These are phyloP conservation scores for Aspergillus cavernicola DNA, from an alignment of 495 filamentous ascomycete genomes.

Conservation along the genomic window DNA sequence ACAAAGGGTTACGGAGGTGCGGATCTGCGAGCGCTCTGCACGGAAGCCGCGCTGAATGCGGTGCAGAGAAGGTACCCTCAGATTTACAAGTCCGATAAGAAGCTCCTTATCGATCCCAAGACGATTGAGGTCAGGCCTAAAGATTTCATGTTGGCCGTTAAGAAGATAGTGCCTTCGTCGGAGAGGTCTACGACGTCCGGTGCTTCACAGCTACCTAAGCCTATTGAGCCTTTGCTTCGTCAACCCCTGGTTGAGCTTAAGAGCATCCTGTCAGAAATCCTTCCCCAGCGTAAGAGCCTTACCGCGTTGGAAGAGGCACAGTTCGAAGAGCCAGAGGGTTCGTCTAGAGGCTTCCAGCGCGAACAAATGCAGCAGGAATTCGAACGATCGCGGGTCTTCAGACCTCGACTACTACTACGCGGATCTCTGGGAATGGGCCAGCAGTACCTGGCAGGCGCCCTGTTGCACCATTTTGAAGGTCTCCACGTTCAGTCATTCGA, in stretches of 20 bases:
- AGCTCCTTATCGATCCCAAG: conserved; percentile 81
- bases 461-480: conserved; percentile 86
- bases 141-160: conserved; percentile 94
- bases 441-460: conserved; percentile 80
- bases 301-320: conserved; percentile 93
- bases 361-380: conserved; percentile 90
- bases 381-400: conserved; percentile 81
- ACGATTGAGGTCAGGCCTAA: conserved; percentile 81
- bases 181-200: conserved; percentile 80
- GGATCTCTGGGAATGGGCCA: conserved; percentile 89
- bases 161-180: conserved; percentile 93
- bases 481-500: conserved; percentile 96
- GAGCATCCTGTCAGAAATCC: conserved; percentile 63
- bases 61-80: conserved; percentile 95
- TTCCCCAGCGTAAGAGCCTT: conserved; percentile 77
- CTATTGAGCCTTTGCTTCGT: conserved; percentile 77
- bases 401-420: conserved; percentile 77
- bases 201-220: conserved; percentile 70
- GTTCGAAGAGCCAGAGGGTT: conserved; percentile 81
- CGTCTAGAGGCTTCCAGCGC: conserved; percentile 72
- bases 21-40: conserved; percentile 89
- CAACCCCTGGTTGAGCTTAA: conserved; percentile 65
- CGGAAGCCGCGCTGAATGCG: conserved; percentile 96
- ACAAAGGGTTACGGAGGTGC: conserved; percentile 97
- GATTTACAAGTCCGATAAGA: conserved; percentile 87